phyloP scores from a whole-genome alignment of 148 eudicot species.

The Vaccinium vitisidaea region DNA sequence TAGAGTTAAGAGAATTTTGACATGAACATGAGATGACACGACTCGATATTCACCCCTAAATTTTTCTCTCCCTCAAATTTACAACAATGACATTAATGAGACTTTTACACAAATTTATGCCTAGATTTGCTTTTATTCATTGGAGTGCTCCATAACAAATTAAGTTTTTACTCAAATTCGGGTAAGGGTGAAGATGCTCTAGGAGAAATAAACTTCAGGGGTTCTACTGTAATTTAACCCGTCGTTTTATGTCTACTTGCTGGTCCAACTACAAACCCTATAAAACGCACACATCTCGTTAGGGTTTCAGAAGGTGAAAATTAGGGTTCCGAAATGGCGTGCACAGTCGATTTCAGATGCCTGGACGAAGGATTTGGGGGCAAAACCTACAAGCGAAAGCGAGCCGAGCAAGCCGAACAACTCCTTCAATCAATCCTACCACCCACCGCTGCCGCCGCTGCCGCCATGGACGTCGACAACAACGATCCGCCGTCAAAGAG shows the following conservation, averaged over 20 bases:
- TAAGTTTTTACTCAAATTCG: too few species aligned
- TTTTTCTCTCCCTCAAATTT: too few species aligned
- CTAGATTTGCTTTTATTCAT: too few species aligned
- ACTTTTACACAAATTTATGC: too few species aligned
- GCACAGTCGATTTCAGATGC: slow-evolving; percentile 74
- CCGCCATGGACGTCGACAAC: slow-evolving; percentile 26
- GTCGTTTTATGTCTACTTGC: not conserved
- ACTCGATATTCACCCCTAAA: too few species aligned
- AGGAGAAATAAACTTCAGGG: not conserved
- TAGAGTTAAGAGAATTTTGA: too few species aligned
- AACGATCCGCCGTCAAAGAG: slow-evolving; percentile 39
- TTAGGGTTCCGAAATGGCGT: slow-evolving; percentile 52
- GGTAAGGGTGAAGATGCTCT: too few species aligned
- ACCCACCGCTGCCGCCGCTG: not conserved
- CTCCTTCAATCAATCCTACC: slow-evolving; percentile 3
- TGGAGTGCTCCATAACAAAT: too few species aligned
- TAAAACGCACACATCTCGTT: not conserved
- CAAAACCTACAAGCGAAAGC: slow-evolving; percentile 84
- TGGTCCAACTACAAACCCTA: not conserved
- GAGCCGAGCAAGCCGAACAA: slow-evolving; percentile 40
- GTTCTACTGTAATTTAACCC: not conserved
- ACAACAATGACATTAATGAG: too few species aligned
- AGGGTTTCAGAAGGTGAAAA: not conserved
- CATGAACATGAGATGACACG: too few species aligned
- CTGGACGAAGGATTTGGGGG: slow-evolving; percentile 96